Evolutionary conservation across 805 yeast species (phyloP), one percentile per base, ranked within the genome.

Genomic region (Suhomyces xylopsoci): DNA sequence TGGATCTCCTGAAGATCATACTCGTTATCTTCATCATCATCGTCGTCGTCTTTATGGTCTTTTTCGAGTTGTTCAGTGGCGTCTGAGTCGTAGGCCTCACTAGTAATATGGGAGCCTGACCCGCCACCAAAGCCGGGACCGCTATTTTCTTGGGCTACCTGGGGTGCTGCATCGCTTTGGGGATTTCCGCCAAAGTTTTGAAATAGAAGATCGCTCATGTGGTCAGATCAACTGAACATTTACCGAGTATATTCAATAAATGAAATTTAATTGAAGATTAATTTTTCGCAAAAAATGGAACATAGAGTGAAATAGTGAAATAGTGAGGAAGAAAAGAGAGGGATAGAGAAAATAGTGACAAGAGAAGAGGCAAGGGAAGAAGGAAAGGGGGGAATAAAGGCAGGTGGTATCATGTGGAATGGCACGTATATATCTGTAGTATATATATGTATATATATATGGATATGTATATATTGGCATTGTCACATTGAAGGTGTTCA

Each of bases 201-300:
- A 51, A 58, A 65, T 45, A 64, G 50, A 41, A 65, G 51, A 51
- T 62, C 55, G 57, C 66, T 64, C 69, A 65, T 65, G n/a, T 20
- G 26, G 26, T 42, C 45, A 42, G 45, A 20, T 42, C 45, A 42
- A 24, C 30, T 42, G 45, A 42, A 42, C 45, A 42, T 42, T 20
- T 42, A 28, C 32, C 32, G 32, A 10, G 12, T 5, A 22, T 5
- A 9, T 12, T 36, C 6, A 15, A 36, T 15, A n/a, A 36, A n/a
- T 15, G 15, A 3, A 15, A 36, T 36, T 3, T 36, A 7, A 17
- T 36, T 5, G 15, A 15, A 36, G 20, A 14, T 36, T 4, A 19
- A 26, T 26, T 17, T 17, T 17, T 17, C 20, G 24, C 24, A 38
- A n/a, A 19, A n/a, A n/a, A n/a, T n/a, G n/a, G n/a, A n/a, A n/a